These are phyloP conservation scores for Prunus armeniaca DNA, from an alignment of 306 rosid species.

Conservation along the genomic window DNA sequence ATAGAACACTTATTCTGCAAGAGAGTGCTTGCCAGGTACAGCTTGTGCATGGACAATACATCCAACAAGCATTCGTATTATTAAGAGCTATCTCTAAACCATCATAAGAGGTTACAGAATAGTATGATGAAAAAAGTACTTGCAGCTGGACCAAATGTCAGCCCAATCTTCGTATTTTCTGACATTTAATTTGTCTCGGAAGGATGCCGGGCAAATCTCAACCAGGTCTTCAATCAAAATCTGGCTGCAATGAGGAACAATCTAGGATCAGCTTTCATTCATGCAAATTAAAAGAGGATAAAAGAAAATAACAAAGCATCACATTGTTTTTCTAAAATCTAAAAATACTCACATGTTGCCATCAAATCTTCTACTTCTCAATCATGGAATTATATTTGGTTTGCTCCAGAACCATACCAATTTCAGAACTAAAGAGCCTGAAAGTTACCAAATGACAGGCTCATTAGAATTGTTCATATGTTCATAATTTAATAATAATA, in stretches of 20 bases:
- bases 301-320: neutral
- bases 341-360: neutral
- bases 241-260: neutral
- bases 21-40: no score
- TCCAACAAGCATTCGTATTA: neutral
- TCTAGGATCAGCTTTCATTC: neutral
- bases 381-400: neutral
- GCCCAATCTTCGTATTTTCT: neutral
- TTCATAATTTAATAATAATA: neutral
- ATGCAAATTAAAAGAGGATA: neutral
- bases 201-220: neutral
- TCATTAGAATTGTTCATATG: neutral
- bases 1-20: no score
- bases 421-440: slow-evolving; percentile 2
- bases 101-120: neutral
- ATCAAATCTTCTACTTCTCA: neutral
- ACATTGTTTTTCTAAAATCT: neutral
- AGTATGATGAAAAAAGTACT: neutral
- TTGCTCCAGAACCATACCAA: neutral
- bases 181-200: neutral
- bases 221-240: neutral
- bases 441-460: neutral
- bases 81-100: neutral
- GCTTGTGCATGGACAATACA: neutral
- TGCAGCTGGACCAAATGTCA: neutral